Percentiles rank a stretch among this genome's conserved stretches.
phyloP scores from a whole-genome alignment of 352 stramenopile species.

The Stephanocyclus meneghinianus region DNA sequence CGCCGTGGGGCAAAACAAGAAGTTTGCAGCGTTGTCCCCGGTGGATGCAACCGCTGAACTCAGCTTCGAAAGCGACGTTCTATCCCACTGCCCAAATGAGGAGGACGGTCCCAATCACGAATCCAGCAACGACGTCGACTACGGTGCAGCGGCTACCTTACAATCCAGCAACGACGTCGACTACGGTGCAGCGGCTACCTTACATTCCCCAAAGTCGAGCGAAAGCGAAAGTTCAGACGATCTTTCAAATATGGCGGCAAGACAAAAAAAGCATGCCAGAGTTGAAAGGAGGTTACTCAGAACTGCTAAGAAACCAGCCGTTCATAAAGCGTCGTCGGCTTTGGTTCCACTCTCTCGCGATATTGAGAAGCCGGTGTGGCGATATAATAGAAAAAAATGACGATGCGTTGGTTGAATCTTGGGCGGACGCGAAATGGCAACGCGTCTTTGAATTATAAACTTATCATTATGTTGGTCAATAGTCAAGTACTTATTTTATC shows the following conservation, averaged over 20 bases:
- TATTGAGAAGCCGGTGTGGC: conserved; percentile 40
- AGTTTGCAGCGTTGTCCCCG: conserved; percentile 20
- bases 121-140: background rate
- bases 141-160: conserved; percentile 1
- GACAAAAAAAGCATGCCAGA: conserved; percentile 29
- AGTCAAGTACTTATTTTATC: background rate
- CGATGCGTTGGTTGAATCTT: too few relatives aligned
- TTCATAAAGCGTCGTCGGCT: conserved; percentile 25
- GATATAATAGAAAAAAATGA: background rate
- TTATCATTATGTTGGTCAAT: background rate
- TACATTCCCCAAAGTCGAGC: conserved; percentile 11
- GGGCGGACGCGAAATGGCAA: too few relatives aligned
- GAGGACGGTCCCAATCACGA: background rate
- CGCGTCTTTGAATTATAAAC: too few relatives aligned
- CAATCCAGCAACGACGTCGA: background rate
- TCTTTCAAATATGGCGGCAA: conserved; percentile 8
- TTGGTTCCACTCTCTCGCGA: conserved; percentile 36
- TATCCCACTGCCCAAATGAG: background rate
- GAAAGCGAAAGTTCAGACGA: conserved; percentile 6
- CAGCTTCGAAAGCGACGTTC: background rate
- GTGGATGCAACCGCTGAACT: conserved; percentile 2
- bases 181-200: background rate
- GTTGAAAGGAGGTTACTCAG: conserved; percentile 36
- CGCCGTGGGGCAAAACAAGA: conserved; percentile 34
- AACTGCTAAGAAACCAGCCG: conserved; percentile 22